Evolutionary conservation across 257 asterid species (phyloP).

Genomic region (Sherardia arvensis): DNA sequence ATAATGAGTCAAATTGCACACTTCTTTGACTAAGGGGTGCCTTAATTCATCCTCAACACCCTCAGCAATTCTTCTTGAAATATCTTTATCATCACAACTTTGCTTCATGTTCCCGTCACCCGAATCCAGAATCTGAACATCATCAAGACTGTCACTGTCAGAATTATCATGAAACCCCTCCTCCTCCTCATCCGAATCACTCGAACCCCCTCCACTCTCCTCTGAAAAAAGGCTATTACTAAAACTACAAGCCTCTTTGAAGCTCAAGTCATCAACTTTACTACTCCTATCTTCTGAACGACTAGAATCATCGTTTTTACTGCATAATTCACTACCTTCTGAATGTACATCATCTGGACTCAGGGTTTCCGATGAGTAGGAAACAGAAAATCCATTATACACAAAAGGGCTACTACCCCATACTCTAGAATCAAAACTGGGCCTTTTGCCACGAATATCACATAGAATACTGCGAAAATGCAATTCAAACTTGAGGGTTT

Average conservation of each 20-base stretch:
- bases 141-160: conserved; percentile 23
- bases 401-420: background rate
- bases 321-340: conserved; percentile 12
- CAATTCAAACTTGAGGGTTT: background rate
- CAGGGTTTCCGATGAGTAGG: conserved; percentile 13
- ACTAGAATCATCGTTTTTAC: conserved; percentile 17
- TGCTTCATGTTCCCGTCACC: conserved; percentile 20
- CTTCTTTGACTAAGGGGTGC: conserved; percentile 79
- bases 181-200: conserved; percentile 29
- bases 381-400: conserved; percentile 7
- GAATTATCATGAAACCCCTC: conserved; percentile 17
- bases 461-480: background rate
- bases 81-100: conserved; percentile 13
- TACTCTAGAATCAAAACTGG: background rate
- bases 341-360: conserved; percentile 7
- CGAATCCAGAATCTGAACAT: conserved; percentile 50
- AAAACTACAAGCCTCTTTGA: conserved; percentile 23
- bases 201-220: conserved; percentile 14
- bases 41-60: conserved; percentile 50
- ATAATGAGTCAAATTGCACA: conserved; percentile 51
- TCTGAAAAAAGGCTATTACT: conserved; percentile 5
- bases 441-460: background rate
- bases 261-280: conserved; percentile 20
- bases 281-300: conserved; percentile 15
- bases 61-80: conserved; percentile 27